Conservation (phyloP, 2,329 filamentous ascomycete species). For the Talaromyces sp. region DNA sequence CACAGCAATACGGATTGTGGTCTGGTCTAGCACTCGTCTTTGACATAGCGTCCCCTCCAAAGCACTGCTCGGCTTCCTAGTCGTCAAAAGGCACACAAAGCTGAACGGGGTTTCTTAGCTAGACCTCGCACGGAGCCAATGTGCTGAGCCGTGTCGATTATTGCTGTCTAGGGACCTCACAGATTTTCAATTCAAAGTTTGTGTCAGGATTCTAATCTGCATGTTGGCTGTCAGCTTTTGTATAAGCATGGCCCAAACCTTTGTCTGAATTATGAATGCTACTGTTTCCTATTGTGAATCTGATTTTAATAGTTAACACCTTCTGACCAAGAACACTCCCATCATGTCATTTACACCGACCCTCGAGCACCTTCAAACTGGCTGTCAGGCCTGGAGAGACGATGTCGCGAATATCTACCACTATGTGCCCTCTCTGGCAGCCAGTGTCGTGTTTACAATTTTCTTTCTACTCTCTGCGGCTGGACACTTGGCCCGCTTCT, state of each 20-base stretch:
- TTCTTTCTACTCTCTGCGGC: not conserved
- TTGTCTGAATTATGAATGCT: not conserved
- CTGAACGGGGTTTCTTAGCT: not conserved
- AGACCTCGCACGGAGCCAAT: not conserved
- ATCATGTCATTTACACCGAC: not conserved
- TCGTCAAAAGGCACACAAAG: not conserved
- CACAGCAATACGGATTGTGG: not conserved
- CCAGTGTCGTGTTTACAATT: not conserved
- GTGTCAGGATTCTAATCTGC: not conserved
- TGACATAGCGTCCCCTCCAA: not conserved
- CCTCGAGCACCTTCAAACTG: not conserved
- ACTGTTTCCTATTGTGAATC: not conserved
- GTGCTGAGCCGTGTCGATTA: not conserved
- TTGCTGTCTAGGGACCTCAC: not conserved
- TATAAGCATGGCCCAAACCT: not conserved
- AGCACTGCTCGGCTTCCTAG: not conserved
- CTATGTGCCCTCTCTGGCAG: constrained; percentile 2
- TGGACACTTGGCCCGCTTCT: not conserved
- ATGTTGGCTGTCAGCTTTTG: not conserved
- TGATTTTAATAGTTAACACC: not conserved
- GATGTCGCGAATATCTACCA: not conserved
- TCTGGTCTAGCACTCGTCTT: not conserved
- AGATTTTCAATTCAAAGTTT: not conserved
- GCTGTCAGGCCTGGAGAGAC: not conserved
- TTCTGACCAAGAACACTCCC: not conserved